Conservation (phyloP, 176 grass and related monocot genomes). For the Bothriochloa decipiens region DNA sequence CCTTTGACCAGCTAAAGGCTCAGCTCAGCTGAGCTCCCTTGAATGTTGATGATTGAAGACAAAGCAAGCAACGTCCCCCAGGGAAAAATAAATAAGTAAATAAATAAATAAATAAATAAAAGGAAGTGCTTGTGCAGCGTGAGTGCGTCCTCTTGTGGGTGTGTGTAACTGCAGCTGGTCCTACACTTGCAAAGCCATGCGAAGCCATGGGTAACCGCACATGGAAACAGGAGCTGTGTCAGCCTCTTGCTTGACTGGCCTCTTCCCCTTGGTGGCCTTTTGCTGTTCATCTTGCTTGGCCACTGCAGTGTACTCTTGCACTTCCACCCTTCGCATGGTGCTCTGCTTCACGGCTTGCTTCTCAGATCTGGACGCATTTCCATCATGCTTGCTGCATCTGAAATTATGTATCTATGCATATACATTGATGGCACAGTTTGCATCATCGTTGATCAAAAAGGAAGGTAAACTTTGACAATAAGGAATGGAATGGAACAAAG, state of each 20-base stretch:
- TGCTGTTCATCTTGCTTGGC: constrained; percentile 67
- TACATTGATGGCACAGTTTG: background rate
- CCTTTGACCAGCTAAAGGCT: constrained; percentile 74
- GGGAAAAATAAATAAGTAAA: no score
- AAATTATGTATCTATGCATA: no score
- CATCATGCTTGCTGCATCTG: constrained; percentile 20
- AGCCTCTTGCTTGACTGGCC: constrained; percentile 72
- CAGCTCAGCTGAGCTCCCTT: constrained; percentile 20
- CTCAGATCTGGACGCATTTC: constrained; percentile 45
- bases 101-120: no score
- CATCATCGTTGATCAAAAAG: background rate
- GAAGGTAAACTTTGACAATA: background rate
- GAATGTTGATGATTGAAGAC: constrained; percentile 43
- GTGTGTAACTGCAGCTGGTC: constrained; percentile 43
- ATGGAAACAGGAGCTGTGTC: constrained; percentile 81
- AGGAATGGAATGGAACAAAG: background rate
- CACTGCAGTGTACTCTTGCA: constrained; percentile 42
- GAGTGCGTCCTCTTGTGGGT: constrained; percentile 51
- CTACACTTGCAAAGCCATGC: constrained; percentile 63
- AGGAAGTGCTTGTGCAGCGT: constrained; percentile 41
- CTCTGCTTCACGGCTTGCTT: background rate
- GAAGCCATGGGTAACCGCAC: no score
- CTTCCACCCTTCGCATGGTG: background rate
- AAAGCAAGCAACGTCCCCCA: constrained; percentile 49
- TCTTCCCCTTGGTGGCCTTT: constrained; percentile 44